Percentiles rank a stretch among this genome's conserved stretches.
Conservation (phyloP, 2,329 filamentous ascomycete genomes). For the Curvularia hawaiiensis region DNA sequence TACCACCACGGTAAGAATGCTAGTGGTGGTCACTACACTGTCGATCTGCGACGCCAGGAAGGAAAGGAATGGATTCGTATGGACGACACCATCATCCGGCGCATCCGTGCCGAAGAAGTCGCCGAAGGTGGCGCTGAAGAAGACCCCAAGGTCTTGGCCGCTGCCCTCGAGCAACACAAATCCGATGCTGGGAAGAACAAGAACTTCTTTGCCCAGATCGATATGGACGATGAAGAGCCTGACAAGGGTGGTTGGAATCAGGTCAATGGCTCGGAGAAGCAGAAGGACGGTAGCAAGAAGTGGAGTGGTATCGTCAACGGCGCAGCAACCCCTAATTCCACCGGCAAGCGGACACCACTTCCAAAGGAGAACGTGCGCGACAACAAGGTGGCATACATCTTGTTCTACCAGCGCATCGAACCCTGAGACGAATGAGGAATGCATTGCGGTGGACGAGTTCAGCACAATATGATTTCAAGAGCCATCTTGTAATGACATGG, state of each 20-base stretch:
- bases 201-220: constrained; percentile 75
- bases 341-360: constrained; percentile 59
- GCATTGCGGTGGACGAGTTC: constrained; percentile 1
- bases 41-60: constrained; percentile 94
- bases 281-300: constrained; percentile 64
- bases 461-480: constrained; percentile 6
- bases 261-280: constrained; percentile 68
- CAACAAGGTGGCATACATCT: constrained; percentile 94
- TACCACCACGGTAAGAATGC: constrained; percentile 99
- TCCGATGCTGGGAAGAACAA: constrained; percentile 58
- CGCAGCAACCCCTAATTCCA: constrained; percentile 58
- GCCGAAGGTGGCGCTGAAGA: constrained; percentile 85
- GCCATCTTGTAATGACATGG: constrained; percentile 13
- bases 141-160: constrained; percentile 70
- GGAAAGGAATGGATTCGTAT: constrained; percentile 95
- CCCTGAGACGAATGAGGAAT: constrained; percentile 25
- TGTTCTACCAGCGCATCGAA: constrained; percentile 86
- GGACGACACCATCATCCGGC: constrained; percentile 88
- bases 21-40: constrained; percentile 94
- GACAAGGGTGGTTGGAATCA: constrained; percentile 82
- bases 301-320: constrained; percentile 72
- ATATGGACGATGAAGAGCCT: constrained; percentile 64
- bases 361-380: constrained; percentile 69
- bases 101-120: constrained; percentile 85
- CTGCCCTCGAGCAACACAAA: constrained; percentile 70